Conservation (phyloP, 2,329 filamentous ascomycete genomes). For the Botrytis deweyae region DNA sequence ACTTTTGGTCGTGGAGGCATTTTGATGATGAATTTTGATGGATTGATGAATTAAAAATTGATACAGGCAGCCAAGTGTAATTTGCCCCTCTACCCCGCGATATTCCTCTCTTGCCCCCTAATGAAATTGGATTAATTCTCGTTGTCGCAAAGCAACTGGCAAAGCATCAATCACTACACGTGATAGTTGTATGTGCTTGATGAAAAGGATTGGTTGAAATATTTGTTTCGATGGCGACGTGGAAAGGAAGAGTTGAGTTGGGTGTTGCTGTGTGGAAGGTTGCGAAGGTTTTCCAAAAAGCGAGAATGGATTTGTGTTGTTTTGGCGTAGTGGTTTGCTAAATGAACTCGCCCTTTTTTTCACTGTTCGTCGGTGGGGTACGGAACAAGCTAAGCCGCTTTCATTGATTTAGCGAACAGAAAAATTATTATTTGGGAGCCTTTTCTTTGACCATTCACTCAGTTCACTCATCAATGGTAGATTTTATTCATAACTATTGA, state of each 20-base stretch:
- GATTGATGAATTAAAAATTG: slow-evolving; percentile 10
- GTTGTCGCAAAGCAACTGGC: not conserved
- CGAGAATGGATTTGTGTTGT: not conserved
- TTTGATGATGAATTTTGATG: not conserved
- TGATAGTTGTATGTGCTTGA: slow-evolving; percentile 13
- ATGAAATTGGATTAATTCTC: not conserved
- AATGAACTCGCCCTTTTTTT: slow-evolving; percentile 3
- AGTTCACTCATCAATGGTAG: too few species aligned
- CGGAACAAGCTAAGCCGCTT: not conserved
- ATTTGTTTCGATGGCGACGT: not conserved
- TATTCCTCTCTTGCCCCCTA: not conserved
- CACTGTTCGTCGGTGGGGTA: not conserved
- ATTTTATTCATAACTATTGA: not conserved
- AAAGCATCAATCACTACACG: slow-evolving; percentile 7
- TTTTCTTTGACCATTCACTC: not conserved
- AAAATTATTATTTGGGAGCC: not conserved
- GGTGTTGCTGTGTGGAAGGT: not conserved
- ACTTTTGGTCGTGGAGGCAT: slow-evolving; percentile 11
- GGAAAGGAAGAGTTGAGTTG: slow-evolving; percentile 7
- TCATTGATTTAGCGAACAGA: not conserved
- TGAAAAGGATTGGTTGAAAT: slow-evolving; percentile 13
- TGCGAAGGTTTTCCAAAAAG: not conserved
- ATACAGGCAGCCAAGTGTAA: not conserved
- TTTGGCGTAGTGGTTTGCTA: slow-evolving; percentile 14
- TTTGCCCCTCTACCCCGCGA: slow-evolving; percentile 25